Evolutionary conservation across 73 alveolate species (phyloP), one percentile per base, ranked within the genome.

Genomic region (Paramecium caudatum): DNA sequence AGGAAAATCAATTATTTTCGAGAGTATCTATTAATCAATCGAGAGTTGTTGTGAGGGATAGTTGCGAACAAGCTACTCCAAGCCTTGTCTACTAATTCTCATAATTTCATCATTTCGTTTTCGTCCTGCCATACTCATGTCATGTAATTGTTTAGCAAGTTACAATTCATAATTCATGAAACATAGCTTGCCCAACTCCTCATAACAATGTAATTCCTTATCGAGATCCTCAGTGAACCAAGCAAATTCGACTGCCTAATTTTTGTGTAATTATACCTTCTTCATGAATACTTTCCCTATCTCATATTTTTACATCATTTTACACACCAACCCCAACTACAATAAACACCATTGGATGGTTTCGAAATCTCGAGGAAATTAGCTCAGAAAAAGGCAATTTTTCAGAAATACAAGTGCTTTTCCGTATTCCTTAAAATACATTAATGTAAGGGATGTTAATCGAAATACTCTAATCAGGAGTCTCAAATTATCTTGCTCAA

Each of bases 161-260:
- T 65, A 16, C 0, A 65, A 3, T 65, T 65, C 47, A 65, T 0
- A 43, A 6, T 65, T 30, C n/a, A 65, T 32, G 34, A 3, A 65
- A 36, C 83, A 65, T 15, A 65, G 34, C 15, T 65, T 65, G 13
- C 83, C 83, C 55, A 65, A 65, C 34, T 65, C 83, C 4, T 65
- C 83, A 65, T 65, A 65, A 15, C 83, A 65, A 32, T 23, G 16
- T 13, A 65, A 65, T 65, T 65, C 83, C 13, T 30, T 30, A 65
- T 65, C 83, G 4, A 13, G 15, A 65, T 65, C 39, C 34, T 65
- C 7, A 36, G 17, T 65, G 49, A 65, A 65, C 83, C 83, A 65
- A 16, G 83, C 61, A 65, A 65, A 65, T 65, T 65, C 83, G 27
- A 65, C 17, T 1, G 50, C 27, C 47, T 65, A 36, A 6, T 65